Percentiles rank a stretch among this genome's conserved stretches.
Evolutionary conservation across 176 grass and related monocot species (phyloP).

Genomic region (Paspalum vaginatum): DNA sequence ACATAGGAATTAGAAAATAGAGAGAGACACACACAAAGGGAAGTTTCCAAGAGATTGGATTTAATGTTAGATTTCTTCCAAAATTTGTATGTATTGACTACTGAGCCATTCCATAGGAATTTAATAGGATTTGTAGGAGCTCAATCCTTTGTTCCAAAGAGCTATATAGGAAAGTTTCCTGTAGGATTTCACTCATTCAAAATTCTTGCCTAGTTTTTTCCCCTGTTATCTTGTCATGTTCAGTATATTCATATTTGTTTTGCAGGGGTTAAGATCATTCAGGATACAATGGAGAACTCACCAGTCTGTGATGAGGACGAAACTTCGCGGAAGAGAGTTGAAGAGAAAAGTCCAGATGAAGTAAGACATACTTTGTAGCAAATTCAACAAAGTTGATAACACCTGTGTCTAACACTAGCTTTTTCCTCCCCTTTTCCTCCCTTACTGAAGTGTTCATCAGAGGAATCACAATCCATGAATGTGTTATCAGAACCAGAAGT

Average conservation of each 20-base stretch:
- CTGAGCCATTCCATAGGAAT: no score
- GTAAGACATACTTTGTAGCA: conserved; percentile 40
- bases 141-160: no score
- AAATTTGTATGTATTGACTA: no score
- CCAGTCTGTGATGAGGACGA: not conserved
- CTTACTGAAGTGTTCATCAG: conserved; percentile 17
- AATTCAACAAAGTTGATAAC: conserved; percentile 2
- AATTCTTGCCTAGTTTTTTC: not conserved
- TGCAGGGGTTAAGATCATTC: conserved; percentile 40
- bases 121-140: no score
- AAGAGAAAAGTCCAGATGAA: conserved; percentile 25
- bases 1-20: no score
- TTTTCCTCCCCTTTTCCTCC: not conserved
- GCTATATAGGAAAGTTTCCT: no score
- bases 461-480: conserved; percentile 33
- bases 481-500: conserved; percentile 36
- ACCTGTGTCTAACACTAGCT: conserved; percentile 23
- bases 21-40: no score
- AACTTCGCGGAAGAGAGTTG: conserved; percentile 25
- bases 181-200: no score
- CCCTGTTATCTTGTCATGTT: conserved; percentile 18
- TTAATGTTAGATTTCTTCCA: no score
- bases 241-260: conserved; percentile 15
- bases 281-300: conserved; percentile 14
- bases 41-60: no score